Evolutionary conservation across 2,329 filamentous ascomycete species (phyloP), one percentile per base, ranked within the genome.

Genomic region (Trichoderma afroharzianum): DNA sequence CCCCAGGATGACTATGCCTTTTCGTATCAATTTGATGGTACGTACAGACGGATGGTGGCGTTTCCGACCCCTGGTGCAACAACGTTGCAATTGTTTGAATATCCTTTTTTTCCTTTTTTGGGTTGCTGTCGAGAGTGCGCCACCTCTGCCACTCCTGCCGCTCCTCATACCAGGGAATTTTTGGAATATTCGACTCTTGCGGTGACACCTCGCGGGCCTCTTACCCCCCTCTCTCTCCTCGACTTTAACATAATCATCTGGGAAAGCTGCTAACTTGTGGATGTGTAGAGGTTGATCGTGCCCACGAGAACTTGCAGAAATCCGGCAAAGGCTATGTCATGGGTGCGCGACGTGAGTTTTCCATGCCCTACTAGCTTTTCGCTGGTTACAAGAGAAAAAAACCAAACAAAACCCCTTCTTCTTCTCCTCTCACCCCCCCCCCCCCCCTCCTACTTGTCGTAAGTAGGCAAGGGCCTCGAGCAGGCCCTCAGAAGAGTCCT

Each of bases 301-400:
- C 95, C 76, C 91, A 95, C 79, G 96, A 98, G 79, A 98, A 98
- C 82, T 88, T 99, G 73, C 88, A 95, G 79, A 98, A 98, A 88
- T 97, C 95, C 81, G 95, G 95, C 79, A 98, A 98, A 86, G 91
- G 95, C 84, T 96, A 95, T 83, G 90, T 87, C 79, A 84, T 85
- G 79, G 86, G 86, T 78, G 88, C 85, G 78, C 93, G 96, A 82
- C 93, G 95, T 87, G 93, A 97, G 84, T 97, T 69, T 88, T 89
- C 76, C 84, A 61, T 63, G 11, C 59, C 57, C 59, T 28, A 28
- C 33, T 33, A 39, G 47, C 57, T 50, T 32, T 30, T 33, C 47
- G 36, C 36, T 63, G 66, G 55, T 43, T 33, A 61, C 58, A 47
- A 47, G 6, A 53, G 21, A 53, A 21, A 50, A 53, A 53, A 47